Evolutionary conservation across 169 alveolate genomes (phyloP).

Genomic region (Theileria annulata): DNA sequence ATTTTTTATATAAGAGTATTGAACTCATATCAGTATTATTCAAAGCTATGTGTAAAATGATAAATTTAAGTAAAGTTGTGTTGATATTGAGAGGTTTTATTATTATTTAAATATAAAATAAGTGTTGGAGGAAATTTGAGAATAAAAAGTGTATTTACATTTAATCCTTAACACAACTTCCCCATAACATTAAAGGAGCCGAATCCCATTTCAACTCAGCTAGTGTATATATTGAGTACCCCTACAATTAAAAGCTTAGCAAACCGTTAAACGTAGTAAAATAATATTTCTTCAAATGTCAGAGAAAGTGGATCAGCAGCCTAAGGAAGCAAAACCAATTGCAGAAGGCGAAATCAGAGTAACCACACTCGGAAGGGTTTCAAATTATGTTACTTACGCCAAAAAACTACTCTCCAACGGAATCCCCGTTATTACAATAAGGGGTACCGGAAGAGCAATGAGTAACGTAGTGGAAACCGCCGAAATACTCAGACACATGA

Average conservation of each 20-base stretch:
- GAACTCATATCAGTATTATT: too few species aligned
- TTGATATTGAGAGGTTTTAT: too few species aligned
- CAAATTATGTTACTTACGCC: slow-evolving; percentile 82
- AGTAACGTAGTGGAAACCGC: slow-evolving; percentile 83
- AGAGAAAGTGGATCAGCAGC: slow-evolving; percentile 68
- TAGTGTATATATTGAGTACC: slow-evolving; percentile 1
- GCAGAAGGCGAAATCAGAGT: slow-evolving; percentile 84
- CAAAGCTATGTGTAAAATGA: too few species aligned
- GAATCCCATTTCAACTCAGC: not conserved
- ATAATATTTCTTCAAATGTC: slow-evolving; percentile 27
- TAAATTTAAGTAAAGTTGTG: too few species aligned
- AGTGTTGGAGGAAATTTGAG: too few species aligned
- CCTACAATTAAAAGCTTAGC: not conserved
- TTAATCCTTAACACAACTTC: too few species aligned
- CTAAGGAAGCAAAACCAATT: slow-evolving; percentile 73
- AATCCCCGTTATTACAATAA: slow-evolving; percentile 73
- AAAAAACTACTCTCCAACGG: slow-evolving; percentile 74
- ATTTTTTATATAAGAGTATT: too few species aligned
- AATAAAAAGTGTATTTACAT: too few species aligned
- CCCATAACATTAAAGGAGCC: not conserved
- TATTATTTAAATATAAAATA: too few species aligned
- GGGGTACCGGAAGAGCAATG: slow-evolving; percentile 89
- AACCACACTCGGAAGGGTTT: slow-evolving; percentile 79
- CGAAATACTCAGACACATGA: slow-evolving; percentile 82
- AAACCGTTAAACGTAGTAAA: not conserved